These are phyloP conservation scores for Naganishia friedmannii DNA, from an alignment of 768 basidiomycete genomes.

Conservation along the genomic window DNA sequence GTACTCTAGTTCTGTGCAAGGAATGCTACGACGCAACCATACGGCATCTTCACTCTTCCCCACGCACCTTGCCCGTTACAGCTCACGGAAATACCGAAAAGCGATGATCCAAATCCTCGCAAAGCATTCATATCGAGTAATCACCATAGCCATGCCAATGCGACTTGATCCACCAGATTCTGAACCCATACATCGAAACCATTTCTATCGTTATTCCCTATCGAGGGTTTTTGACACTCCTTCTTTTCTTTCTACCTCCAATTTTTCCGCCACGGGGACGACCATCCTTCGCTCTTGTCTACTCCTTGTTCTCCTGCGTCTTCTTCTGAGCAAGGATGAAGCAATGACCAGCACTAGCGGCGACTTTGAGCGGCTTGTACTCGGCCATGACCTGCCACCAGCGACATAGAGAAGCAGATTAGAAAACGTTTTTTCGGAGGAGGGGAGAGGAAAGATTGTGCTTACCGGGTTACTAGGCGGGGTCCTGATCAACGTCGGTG, in stretches of 20 bases:
- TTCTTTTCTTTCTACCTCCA: too few relatives aligned
- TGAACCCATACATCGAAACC: too few relatives aligned
- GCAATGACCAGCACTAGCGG: constrained; percentile 53
- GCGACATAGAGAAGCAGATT: background rate
- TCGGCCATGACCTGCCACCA: constrained; percentile 21
- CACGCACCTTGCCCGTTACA: too few relatives aligned
- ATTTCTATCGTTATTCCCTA: too few relatives aligned
- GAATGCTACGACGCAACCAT: background rate
- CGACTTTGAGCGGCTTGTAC: constrained; percentile 35
- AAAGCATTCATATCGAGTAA: too few relatives aligned
- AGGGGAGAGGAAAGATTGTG: background rate
- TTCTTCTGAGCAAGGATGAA: constrained; percentile 44
- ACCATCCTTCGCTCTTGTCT: background rate
- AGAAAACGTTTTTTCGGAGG: background rate
- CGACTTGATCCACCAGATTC: too few relatives aligned
- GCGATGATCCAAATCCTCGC: too few relatives aligned
- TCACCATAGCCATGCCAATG: too few relatives aligned
- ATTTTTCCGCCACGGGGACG: too few relatives aligned
- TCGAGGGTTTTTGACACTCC: too few relatives aligned
- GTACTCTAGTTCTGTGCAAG: background rate
- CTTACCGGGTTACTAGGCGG: constrained; percentile 44
- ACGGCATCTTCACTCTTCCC: too few relatives aligned
- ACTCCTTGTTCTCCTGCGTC: constrained; percentile 11
- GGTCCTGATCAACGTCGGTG: constrained; percentile 47
- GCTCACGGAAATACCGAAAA: too few relatives aligned